These are phyloP conservation scores for Hirschioporus abietinus DNA, from an alignment of 768 basidiomycete species.

Conservation along the genomic window DNA sequence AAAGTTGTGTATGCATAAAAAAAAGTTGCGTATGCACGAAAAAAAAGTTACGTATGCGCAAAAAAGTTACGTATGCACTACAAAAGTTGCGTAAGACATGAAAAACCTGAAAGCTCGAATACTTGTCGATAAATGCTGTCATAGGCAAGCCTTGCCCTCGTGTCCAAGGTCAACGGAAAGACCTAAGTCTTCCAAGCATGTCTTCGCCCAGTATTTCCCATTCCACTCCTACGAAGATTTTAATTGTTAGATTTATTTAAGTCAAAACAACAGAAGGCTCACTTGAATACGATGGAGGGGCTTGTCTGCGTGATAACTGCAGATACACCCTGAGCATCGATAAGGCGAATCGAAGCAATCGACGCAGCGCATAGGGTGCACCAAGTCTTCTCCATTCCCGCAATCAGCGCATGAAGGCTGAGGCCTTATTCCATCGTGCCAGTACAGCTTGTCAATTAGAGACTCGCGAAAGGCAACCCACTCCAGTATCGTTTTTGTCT, in stretches of 20 bases:
- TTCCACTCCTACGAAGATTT: constrained; percentile 17
- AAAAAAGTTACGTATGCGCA: too few relatives aligned
- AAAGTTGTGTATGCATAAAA: too few relatives aligned
- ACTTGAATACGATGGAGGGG: constrained; percentile 18
- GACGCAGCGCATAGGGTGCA: constrained; percentile 3
- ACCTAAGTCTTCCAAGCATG: constrained; percentile 15
- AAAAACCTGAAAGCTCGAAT: too few relatives aligned
- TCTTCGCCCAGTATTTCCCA: constrained; percentile 12
- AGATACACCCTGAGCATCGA: constrained; percentile 8
- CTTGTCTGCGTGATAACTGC: constrained; percentile 7
- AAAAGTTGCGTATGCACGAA: too few relatives aligned
- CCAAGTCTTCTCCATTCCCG: not conserved
- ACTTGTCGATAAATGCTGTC: too few relatives aligned
- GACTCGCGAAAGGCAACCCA: not conserved
- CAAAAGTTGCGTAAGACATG: too few relatives aligned
- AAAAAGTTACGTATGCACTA: too few relatives aligned
- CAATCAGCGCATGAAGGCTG: not conserved
- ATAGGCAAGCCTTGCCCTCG: not conserved
- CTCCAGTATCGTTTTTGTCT: not conserved
- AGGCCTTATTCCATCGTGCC: not conserved
- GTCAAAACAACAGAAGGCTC: not conserved
- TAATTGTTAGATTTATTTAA: not conserved
- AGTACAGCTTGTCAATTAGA: not conserved
- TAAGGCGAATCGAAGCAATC: constrained; percentile 12
- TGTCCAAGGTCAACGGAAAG: constrained; percentile 16